Conservation (phyloP, 371 early-diverging fungal species). For the Dichotomocladium elegans region DNA sequence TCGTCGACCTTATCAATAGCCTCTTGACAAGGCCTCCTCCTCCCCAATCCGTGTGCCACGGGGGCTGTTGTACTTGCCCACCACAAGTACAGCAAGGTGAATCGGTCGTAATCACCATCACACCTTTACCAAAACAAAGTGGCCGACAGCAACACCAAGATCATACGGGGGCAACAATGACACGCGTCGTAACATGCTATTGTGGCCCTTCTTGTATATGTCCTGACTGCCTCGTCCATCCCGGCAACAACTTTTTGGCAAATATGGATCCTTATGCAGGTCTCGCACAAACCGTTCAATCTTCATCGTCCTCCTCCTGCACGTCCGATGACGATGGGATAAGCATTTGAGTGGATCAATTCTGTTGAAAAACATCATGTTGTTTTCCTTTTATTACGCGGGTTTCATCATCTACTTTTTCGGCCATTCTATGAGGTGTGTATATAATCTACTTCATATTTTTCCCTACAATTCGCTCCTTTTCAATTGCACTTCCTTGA, state of each 20-base stretch:
- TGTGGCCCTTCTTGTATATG: slow-evolving; percentile 21
- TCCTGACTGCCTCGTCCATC: slow-evolving; percentile 26
- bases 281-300: slow-evolving; percentile 2
- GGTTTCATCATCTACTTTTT: no score
- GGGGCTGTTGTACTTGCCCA: slow-evolving; percentile 21
- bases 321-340: slow-evolving; percentile 8
- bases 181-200: slow-evolving; percentile 24
- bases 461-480: no score
- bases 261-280: slow-evolving; percentile 21
- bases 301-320: slow-evolving; percentile 5
- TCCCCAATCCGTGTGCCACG: background rate
- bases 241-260: slow-evolving; percentile 14
- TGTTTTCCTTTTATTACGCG: no score
- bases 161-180: slow-evolving; percentile 3
- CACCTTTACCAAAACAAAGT: slow-evolving; percentile 24
- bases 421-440: no score
- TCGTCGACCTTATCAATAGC: no score
- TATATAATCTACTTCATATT: no score
- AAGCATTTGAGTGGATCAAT: no score
- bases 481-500: no score
- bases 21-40: background rate
- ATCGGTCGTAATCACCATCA: slow-evolving; percentile 44
- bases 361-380: no score
- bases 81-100: slow-evolving; percentile 12
- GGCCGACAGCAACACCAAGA: slow-evolving; percentile 2